Conservation (phyloP, 176 grass and related monocot genomes). For the Triticum turgidum region DNA sequence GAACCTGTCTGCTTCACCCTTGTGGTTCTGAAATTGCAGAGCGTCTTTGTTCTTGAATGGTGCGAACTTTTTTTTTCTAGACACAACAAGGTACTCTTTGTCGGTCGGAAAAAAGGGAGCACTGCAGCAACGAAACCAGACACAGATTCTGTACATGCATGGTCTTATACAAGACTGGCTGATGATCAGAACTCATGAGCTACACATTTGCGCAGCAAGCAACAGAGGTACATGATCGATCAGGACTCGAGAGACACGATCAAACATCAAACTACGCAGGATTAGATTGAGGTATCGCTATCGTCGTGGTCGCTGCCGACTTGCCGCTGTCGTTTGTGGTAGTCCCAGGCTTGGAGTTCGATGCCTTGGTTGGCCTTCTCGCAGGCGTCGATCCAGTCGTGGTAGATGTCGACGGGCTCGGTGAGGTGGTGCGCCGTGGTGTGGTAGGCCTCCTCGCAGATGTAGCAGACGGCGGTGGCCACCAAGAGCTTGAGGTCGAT, state of each 20-base stretch:
- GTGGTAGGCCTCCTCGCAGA: constrained; percentile 31
- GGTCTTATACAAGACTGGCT: too few species aligned
- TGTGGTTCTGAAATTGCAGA: not conserved
- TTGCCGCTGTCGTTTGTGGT: not conserved
- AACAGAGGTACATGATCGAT: too few species aligned
- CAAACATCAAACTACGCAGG: too few species aligned
- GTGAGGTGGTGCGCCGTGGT: not conserved
- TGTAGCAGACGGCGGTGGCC: not conserved
- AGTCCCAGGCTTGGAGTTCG: not conserved
- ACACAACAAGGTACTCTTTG: too few species aligned
- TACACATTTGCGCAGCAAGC: too few species aligned
- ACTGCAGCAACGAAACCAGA: too few species aligned
- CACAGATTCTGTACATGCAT: too few species aligned
- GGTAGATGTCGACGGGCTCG: constrained; percentile 34
- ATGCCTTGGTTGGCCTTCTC: not conserved
- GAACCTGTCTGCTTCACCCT: not conserved
- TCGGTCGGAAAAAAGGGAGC: too few species aligned
- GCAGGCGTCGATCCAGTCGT: constrained; percentile 40
- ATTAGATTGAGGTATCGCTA: not conserved
- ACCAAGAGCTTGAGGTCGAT: constrained; percentile 25
- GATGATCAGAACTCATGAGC: too few species aligned
- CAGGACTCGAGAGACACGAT: too few species aligned
- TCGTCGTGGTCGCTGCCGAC: not conserved
- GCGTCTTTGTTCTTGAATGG: too few species aligned
- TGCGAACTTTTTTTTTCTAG: too few species aligned